Base-by-base conservation (phyloP, 2,329 filamentous ascomycete species). In the Aureobasidium sp. region DNA sequence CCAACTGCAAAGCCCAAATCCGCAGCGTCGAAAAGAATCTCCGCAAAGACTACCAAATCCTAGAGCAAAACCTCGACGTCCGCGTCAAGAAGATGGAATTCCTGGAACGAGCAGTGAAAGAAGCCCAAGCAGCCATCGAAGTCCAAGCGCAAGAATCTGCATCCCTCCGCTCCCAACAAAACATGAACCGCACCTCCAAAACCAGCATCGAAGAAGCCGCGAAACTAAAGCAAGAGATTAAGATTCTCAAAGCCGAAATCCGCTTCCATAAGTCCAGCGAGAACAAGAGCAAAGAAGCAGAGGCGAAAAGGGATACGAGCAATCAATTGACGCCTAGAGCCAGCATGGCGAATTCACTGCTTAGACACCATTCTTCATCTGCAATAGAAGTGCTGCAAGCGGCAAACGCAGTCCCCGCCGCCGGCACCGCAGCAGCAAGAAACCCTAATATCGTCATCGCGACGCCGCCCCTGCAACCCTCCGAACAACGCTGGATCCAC, bases 11-110 rank as follows among this genome's bases (percentile, higher is more conserved):
- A 69, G 80, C 82, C 42, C 87, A 90, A 64, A 90, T 97, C 71
- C 89, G 90, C 69, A 80, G 82, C 7, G 87, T 97, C n/a, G 94
- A 99, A 74, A 87, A 89, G 53, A 90, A 96, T 64, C 77, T 97
- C n/a, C 88, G 87, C 78, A 90, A 91, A 65, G 92, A 97, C 70
- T 97, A 97, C 70, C 89, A 95, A 70, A 84, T 83, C 0, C 81
- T 99, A 1, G 91, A 97, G 73, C 86, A 86, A 67, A 89, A 86
- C 41, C 84, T 97, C 31, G 90, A 94, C 60, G 77, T 86, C 29
- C 87, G 91, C 17, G 83, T 87, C 64, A 94, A 95, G 78, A 90
- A 91, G 68, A 83, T 99, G 34, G 93, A 97, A 66, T 85, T 89
- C 2, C 81, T 99, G 0, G 94, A 99, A 75, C 85, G 87, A 17